Base-by-base conservation (phyloP, 2,329 filamentous ascomycete genomes). In the Apiospora arundinis region DNA sequence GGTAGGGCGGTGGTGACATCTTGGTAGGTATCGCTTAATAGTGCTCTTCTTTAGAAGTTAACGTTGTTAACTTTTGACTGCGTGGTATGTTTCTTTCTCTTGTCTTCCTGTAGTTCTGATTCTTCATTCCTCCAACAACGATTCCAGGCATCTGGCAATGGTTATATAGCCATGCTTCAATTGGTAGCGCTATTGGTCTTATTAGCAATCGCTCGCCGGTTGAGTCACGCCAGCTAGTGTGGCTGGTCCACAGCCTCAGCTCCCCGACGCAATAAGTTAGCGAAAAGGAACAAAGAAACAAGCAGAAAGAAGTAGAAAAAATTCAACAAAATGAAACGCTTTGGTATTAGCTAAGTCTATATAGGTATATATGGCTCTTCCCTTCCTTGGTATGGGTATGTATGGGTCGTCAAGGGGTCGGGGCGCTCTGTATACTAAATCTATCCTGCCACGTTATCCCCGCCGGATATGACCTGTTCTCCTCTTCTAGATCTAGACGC, bases 1-100 rank as follows among this genome's bases (percentile, higher is more conserved):
- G 84, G 74, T 83, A 83, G 37, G 80, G 83, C 16, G 52, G 28
- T 2, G 28, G 28, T 18, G 52, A 18, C 52, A 56, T 56, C 14
- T 32, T 32, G 48, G 23, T 5, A n/a, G 32, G 32, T 3, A 6
- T 56, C 1, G n/a, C 4, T 28, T 28, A 11, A 28, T 8, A 16
- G 4, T 32, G 32, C 32, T 32, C 16, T 56, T 28, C 23, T 56
- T 56, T 28, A 4, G 25, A 12, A 14, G 7, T 2, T 52, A 8
- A 14, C 9, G 16, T 28, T 56, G 49, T 12, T 28, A 9, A 25
- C 23, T 23, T 23, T 49, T 48, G 46, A 23, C 6, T 32, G 32
- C 32, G 46, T 8, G 8, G n/a, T 25, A 4, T 9, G 48, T 52
- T 42, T 42, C 4, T 16, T 52, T 14, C n/a, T 25, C 5, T 8